Conservation (phyloP, 2,329 filamentous ascomycete species). For the Epichloe typhina region DNA sequence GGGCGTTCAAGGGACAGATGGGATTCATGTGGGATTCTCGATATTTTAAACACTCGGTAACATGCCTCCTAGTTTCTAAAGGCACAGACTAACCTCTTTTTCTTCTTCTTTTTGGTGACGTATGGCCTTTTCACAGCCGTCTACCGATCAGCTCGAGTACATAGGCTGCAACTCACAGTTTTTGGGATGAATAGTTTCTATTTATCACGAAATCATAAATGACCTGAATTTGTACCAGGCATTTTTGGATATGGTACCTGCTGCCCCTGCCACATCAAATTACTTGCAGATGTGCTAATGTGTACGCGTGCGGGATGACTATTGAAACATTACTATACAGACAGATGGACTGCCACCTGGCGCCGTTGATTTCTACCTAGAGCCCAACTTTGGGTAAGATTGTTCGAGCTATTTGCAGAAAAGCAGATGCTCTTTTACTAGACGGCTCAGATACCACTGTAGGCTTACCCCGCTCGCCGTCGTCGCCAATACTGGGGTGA, state of each 20-base stretch:
- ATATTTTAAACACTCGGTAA: conserved; percentile 21
- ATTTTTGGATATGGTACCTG: conserved; percentile 4
- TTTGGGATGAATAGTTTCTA: not conserved
- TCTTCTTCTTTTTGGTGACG: conserved; percentile 10
- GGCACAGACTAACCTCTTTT: conserved; percentile 29
- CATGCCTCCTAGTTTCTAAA: conserved; percentile 17
- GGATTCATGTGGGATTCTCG: conserved; percentile 12
- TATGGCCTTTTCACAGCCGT: not conserved
- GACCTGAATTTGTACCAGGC: not conserved
- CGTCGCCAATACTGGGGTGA: conserved; percentile 73
- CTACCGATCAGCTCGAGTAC: conserved; percentile 5
- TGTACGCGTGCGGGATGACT: not conserved
- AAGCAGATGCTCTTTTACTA: conserved; percentile 58
- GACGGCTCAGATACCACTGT: conserved; percentile 79
- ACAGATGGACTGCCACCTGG: not conserved
- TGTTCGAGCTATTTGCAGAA: conserved; percentile 53
- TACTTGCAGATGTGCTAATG: conserved; percentile 2
- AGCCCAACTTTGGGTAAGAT: conserved; percentile 33
- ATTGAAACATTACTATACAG: conserved; percentile 1
- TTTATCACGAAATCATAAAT: not conserved
- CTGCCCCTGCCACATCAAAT: not conserved
- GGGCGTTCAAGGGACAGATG: conserved; percentile 10
- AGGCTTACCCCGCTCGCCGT: conserved; percentile 76
- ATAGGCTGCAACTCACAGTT: conserved; percentile 1
- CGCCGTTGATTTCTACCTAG: not conserved